Base-by-base conservation (phyloP, 768 basidiomycete genomes). In the Chalciporus chontae region DNA sequence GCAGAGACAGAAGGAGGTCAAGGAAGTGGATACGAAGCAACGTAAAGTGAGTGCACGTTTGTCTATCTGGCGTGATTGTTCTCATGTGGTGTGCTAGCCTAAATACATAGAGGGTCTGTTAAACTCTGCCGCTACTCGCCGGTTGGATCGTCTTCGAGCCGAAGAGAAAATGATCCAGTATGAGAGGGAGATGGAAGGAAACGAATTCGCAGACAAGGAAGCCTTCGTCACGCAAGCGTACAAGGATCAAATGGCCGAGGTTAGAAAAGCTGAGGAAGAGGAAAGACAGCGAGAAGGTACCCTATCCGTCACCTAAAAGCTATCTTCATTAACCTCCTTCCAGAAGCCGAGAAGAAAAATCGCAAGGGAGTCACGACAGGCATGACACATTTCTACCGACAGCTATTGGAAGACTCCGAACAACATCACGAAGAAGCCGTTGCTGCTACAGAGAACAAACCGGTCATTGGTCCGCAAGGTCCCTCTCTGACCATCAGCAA, bases 141-240 rank as follows among this genome's bases (percentile, higher is more conserved):
- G 85, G 59, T 67, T 95, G 42, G 96, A 99, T 67, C 80, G 90
- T 60, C 70, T 98, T 10, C 78, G 94, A 47, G 96, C 96, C 0
- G 96, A 99, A 69, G 95, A 98, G 70, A 97, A 98, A 76, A 87
- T 95, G 87, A 86, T 97, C 65, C 90, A 94, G 65, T 78, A 81
- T 39, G 96, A 98, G 67, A 80, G 96, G 18, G 91, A 94, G 70
- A 72, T 78, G 17, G 96, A 99, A 70, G 96, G 96, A 0, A 94
- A 94, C 53, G 80, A 93, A 66, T 99, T 91, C 65, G 78, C 78
- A 49, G 96, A 91, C 73, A 98, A 94, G 73, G 96, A 97, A 47
- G 77, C 84, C n/a, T 99, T 98, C 61, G 95, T 98, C 43, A 99
- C 96, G 0, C 90, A 93, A 61, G 93, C 91, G 19, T 99, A 99